These are phyloP conservation scores for Fusarium penzigii DNA, from an alignment of 2,329 filamentous ascomycete genomes.

Conservation along the genomic window DNA sequence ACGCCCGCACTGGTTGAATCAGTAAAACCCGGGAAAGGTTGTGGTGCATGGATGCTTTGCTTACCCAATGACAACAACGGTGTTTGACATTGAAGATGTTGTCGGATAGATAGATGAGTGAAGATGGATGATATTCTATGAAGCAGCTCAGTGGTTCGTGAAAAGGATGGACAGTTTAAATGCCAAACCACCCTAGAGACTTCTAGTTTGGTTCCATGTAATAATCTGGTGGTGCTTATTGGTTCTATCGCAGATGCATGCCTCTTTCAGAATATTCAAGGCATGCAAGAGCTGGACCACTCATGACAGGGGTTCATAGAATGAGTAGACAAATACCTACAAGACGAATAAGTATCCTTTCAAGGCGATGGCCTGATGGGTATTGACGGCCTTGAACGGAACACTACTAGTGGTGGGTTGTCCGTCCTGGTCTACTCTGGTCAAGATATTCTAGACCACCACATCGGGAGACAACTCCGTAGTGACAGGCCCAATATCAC, in stretches of 20 bases:
- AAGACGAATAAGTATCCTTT: too few species aligned
- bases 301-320: too few species aligned
- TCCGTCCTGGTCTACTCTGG: too few species aligned
- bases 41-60: neutral
- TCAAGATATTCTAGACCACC: too few species aligned
- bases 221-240: neutral
- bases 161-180: neutral
- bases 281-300: too few species aligned
- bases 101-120: neutral
- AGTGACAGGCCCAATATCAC: too few species aligned
- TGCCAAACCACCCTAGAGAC: neutral
- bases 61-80: constrained; percentile 31
- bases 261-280: neutral
- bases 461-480: too few species aligned
- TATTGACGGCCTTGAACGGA: too few species aligned
- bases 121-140: neutral
- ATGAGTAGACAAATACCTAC: too few species aligned
- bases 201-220: neutral
- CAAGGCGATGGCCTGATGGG: too few species aligned
- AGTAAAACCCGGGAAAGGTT: neutral
- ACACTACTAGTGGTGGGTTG: too few species aligned
- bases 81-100: constrained; percentile 18
- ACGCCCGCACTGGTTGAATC: constrained; percentile 42
- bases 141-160: neutral
- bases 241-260: neutral